Evolutionary conservation across 768 basidiomycete species (phyloP).

Genomic region (Collybiopsis confluens): DNA sequence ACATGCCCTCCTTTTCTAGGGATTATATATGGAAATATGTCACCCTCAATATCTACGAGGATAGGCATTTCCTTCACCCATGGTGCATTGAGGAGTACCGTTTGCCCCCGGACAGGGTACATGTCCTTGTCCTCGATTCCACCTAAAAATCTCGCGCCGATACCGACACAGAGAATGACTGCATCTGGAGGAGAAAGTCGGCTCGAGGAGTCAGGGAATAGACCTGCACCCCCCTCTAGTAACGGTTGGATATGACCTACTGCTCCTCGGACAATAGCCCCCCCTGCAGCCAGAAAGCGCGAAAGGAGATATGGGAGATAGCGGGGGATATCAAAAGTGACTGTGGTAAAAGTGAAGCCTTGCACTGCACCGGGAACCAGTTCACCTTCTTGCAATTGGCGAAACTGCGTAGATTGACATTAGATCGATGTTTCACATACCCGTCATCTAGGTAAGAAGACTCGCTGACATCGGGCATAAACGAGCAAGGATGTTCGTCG

Average conservation of each 20-base stretch:
- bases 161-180: constrained; percentile 65
- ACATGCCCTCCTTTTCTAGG: constrained; percentile 58
- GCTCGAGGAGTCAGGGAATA: constrained; percentile 25
- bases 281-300: constrained; percentile 63
- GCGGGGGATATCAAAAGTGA: constrained; percentile 66
- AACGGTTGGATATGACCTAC: constrained; percentile 71
- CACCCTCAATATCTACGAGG: constrained; percentile 21
- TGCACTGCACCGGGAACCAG: constrained; percentile 30
- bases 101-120: constrained; percentile 81
- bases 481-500: constrained; percentile 28
- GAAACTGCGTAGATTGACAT: constrained; percentile 28
- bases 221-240: constrained; percentile 52
- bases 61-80: constrained; percentile 54
- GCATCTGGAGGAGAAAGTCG: constrained; percentile 38
- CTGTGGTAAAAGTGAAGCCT: constrained; percentile 59
- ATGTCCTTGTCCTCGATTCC: constrained; percentile 77
- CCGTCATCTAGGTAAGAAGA: constrained; percentile 15
- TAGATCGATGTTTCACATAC: constrained; percentile 7
- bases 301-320: constrained; percentile 71
- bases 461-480: constrained; percentile 49
- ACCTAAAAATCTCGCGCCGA: constrained; percentile 70
- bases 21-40: constrained; percentile 58
- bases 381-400: constrained; percentile 25
- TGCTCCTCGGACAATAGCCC: constrained; percentile 50
- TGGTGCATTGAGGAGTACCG: constrained; percentile 70